Conservation (phyloP, 257 asterid genomes). For the Capsicum rhomboideum region DNA sequence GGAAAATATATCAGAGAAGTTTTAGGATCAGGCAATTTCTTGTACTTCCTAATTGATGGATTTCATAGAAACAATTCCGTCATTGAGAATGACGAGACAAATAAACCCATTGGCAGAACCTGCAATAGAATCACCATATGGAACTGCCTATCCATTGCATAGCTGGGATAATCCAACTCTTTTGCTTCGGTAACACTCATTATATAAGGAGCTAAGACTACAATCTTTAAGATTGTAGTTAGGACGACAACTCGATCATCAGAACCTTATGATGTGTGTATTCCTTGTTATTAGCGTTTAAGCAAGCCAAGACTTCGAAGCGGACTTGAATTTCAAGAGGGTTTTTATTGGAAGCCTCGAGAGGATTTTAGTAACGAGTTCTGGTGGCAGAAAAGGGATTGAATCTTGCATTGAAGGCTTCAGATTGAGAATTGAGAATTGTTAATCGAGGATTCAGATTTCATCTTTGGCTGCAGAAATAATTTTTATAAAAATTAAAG, state of each 20-base stretch:
- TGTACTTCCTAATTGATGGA: background rate
- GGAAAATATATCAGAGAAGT: background rate
- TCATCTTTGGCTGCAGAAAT: background rate
- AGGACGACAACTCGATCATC: background rate
- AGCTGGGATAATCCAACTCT: background rate
- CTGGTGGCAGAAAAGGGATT: background rate
- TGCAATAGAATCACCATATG: background rate
- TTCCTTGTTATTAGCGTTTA: background rate
- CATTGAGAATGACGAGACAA: background rate
- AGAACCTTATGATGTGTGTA: background rate
- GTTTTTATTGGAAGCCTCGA: background rate
- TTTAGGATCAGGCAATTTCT: background rate
- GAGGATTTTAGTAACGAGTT: background rate
- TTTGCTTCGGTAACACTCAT: background rate
- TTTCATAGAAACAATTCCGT: background rate
- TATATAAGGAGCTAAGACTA: background rate
- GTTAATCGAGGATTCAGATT: background rate
- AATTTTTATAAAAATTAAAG: no score
- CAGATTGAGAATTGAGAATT: no score
- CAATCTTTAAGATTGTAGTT: background rate
- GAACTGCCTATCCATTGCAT: background rate
- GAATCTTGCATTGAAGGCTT: background rate
- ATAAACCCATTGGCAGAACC: background rate
- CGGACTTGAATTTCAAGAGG: background rate
- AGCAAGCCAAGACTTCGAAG: background rate